These are phyloP conservation scores for Cyclanthera cordifolia DNA, from an alignment of 306 rosid genomes.

Conservation along the genomic window DNA sequence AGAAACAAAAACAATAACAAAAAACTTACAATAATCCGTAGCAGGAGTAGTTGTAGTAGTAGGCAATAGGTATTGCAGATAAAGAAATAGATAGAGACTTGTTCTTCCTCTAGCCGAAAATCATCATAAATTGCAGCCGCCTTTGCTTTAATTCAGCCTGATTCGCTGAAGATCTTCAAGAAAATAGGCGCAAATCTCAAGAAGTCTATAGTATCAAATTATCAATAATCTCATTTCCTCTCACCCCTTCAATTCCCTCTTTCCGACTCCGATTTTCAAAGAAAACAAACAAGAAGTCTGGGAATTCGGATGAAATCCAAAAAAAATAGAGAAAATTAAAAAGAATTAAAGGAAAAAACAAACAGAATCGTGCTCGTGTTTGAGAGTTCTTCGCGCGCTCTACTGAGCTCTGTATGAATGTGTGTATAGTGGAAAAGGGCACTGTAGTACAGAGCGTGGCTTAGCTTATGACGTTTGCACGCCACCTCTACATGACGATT, in stretches of 20 bases:
- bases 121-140: constrained; percentile 62
- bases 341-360: constrained; percentile 1
- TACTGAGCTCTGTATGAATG: constrained; percentile 15
- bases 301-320: not conserved
- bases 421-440: constrained; percentile 32
- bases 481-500: constrained; percentile 34
- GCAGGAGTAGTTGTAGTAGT: not conserved
- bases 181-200: constrained; percentile 57
- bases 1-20: not conserved
- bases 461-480: constrained; percentile 39
- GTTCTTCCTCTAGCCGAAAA: not conserved
- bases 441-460: constrained; percentile 25
- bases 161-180: constrained; percentile 38
- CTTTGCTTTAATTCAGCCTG: constrained; percentile 45
- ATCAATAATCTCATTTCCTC: constrained; percentile 8
- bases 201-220: not conserved
- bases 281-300: not conserved
- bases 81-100: not conserved
- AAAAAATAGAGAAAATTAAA: not conserved
- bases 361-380: not conserved
- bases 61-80: constrained; percentile 6
- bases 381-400: constrained; percentile 1
- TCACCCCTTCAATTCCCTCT: not conserved
- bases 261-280: not conserved
- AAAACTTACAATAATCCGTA: not conserved